These are phyloP conservation scores for Candida sonorensis DNA, from an alignment of 805 yeast species.

Conservation along the genomic window DNA sequence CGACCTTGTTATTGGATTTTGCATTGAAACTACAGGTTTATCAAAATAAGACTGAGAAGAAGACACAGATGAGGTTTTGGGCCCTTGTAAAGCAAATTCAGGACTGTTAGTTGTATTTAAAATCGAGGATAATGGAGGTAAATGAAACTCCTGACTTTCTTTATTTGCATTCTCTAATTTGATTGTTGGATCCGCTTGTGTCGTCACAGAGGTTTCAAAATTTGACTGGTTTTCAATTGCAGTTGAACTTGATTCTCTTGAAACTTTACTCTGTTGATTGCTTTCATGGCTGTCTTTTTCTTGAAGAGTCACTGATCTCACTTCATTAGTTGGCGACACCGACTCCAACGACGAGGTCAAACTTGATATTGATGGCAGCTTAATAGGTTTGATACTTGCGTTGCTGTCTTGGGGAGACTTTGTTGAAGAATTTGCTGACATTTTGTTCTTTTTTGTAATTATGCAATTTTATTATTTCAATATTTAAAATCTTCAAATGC, in stretches of 20 bases:
- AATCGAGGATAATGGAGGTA: slow-evolving; percentile 16
- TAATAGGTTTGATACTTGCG: slow-evolving; percentile 4
- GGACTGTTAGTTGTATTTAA: slow-evolving; percentile 1
- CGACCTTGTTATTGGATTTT: too few relatives aligned
- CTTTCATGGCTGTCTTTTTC: background rate
- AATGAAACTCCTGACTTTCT: slow-evolving; percentile 8
- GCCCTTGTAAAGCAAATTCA: too few relatives aligned
- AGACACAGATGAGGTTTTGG: too few relatives aligned
- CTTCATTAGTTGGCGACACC: background rate
- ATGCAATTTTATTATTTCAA: too few relatives aligned
- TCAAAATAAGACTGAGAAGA: too few relatives aligned
- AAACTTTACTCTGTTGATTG: slow-evolving; percentile 1
- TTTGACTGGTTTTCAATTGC: too few relatives aligned
- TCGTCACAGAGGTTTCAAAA: too few relatives aligned
- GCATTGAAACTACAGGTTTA: too few relatives aligned
- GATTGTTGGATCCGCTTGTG: too few relatives aligned
- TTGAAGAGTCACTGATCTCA: background rate
- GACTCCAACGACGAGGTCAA: slow-evolving; percentile 10
- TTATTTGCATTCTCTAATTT: background rate
- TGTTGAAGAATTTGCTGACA: slow-evolving; percentile 1
- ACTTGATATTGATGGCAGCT: slow-evolving; percentile 15
- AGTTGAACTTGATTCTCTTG: background rate
- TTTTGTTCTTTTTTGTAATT: too few relatives aligned
- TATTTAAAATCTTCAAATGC: too few relatives aligned
- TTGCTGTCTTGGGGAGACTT: slow-evolving; percentile 2